Evolutionary conservation across 1,284 basidiomycete genomes (phyloP), one percentile per base, ranked within the genome.

Genomic region (Ustilago trichophora): DNA sequence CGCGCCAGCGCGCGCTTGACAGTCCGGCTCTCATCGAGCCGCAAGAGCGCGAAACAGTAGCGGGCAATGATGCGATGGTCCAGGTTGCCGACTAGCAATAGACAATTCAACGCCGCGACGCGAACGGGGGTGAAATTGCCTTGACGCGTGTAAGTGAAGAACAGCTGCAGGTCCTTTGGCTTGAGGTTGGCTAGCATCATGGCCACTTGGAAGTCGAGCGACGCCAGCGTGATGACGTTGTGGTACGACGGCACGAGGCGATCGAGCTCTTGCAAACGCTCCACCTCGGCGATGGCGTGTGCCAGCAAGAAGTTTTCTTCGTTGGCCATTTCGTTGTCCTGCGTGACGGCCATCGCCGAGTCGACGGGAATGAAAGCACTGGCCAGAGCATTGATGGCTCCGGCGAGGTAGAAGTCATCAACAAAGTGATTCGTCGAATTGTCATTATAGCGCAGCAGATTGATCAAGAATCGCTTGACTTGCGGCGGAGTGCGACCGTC

Each of bases 191-290:
- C 67, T 15, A 77, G 57, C 50, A 70, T 71, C 49, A 76, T 46
- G 31, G 50, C 29, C 6, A 60, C 48, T 19, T 78, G 69, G 34
- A 75, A 78, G 48, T 81, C 79, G 12, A 81, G 62, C 34, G 69
- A 57, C 25, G 95, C 92, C 49, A 93, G 86, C 0, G 94, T 94
- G 33, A 98, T 89, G 21, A 93, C 88, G 77, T 98, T 98, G 77
- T 97, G 93, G 59, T 89, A 90, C 4, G 94, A 96, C 3, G 96
- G 92, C 51, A 98, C 94, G 15, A 98, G 85, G 53, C 93, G 86
- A 82, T 99, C 96, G 87, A 98, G 92, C 68, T 89, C 92, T 60
- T 93, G 89, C 80, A 94, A 93, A 29, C 95, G 87, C 77, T 95
- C 92, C 33, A 98, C 88, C 50, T 81, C 77, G 36, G 62, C 50